Evolutionary conservation across 129 eudicot genomes (phyloP).

Genomic region (Arctium lappa): DNA sequence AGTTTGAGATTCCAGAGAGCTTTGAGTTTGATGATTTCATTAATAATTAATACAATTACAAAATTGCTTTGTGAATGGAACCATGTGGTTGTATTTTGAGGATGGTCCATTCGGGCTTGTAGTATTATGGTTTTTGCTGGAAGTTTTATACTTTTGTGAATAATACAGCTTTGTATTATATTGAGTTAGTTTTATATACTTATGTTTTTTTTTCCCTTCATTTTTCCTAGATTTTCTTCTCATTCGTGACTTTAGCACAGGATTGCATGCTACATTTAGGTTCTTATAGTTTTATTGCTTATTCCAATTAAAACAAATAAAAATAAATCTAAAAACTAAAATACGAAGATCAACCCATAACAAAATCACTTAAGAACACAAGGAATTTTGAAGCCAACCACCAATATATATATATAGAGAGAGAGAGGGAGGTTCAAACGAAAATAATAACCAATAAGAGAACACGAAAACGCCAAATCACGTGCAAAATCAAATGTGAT

Average conservation of each 20-base stretch:
- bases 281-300: not conserved
- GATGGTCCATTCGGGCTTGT: conserved; percentile 13
- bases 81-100: conserved; percentile 11
- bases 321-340: too few species aligned
- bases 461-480: too few species aligned
- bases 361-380: not conserved
- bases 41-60: conserved; percentile 22
- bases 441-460: too few species aligned
- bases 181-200: conserved; percentile 15
- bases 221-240: not conserved
- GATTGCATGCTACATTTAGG: not conserved
- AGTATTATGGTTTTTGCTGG: conserved; percentile 10
- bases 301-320: not conserved
- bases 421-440: too few species aligned
- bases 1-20: conserved; percentile 80
- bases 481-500: too few species aligned
- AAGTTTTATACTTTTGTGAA: conserved; percentile 19
- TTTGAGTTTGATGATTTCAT: conserved; percentile 72
- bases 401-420: too few species aligned
- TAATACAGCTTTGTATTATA: conserved; percentile 24
- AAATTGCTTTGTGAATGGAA: conserved; percentile 18
- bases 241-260: not conserved
- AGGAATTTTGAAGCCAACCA: not conserved
- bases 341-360: too few species aligned
- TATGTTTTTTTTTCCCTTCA: not conserved